phyloP scores from a whole-genome alignment of 2,329 filamentous ascomycete species.

The Polychaeton citri region DNA sequence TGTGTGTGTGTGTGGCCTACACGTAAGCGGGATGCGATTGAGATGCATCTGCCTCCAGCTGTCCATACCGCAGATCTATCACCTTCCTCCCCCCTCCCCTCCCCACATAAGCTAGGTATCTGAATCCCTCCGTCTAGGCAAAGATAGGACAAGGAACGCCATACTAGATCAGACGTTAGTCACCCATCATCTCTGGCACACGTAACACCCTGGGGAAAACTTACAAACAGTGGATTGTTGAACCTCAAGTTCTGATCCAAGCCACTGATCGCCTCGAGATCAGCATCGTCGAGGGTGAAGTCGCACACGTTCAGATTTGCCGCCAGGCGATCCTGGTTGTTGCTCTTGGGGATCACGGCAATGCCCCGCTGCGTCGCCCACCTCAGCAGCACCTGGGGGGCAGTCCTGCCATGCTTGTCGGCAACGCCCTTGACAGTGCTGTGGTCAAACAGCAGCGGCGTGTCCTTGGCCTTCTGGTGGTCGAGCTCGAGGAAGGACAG shows the following conservation, averaged over 20 bases:
- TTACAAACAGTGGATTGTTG: too few relatives aligned
- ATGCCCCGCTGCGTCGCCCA: conserved; percentile 77
- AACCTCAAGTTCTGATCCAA: conserved; percentile 58
- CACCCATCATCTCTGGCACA: conserved; percentile 43
- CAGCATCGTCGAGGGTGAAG: conserved; percentile 53
- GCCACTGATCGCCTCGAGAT: conserved; percentile 52
- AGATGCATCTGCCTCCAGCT: too few relatives aligned
- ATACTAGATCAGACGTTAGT: conserved; percentile 23
- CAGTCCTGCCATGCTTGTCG: conserved; percentile 55
- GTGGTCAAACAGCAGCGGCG: conserved; percentile 59
- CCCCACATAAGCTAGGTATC: neutral
- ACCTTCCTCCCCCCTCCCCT: neutral
- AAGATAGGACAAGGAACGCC: conserved; percentile 42
- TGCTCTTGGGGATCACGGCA: conserved; percentile 72
- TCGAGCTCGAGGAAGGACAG: conserved; percentile 66
- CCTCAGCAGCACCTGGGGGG: conserved; percentile 69
- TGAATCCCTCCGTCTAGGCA: conserved; percentile 31
- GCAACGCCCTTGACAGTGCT: conserved; percentile 51
- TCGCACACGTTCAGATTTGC: conserved; percentile 54
- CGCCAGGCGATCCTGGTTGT: conserved; percentile 40
- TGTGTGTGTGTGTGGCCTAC: too few relatives aligned
- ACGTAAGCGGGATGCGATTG: too few relatives aligned
- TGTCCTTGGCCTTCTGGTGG: conserved; percentile 52
- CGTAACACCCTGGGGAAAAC: too few relatives aligned
- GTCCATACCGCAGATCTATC: too few relatives aligned